A percentile compares a stretch with the other conserved stretches of the same genome.
These are phyloP conservation scores for Coemansia sp. DNA, from an alignment of 192 early-diverging fungal genomes.

Conservation along the genomic window DNA sequence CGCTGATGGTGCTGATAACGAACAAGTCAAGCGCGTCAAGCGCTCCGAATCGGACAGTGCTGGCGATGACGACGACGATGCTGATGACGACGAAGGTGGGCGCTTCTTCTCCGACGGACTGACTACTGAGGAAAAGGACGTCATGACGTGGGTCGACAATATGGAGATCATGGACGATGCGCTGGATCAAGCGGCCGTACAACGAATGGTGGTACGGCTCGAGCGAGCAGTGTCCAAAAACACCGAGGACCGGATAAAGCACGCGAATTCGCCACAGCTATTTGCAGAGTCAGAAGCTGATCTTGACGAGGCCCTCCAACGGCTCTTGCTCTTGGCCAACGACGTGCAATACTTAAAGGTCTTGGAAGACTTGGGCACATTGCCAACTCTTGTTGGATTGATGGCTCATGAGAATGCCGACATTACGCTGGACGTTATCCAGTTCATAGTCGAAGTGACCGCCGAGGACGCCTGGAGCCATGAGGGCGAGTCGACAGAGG, in stretches of 20 bases:
- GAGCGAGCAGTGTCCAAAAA: slow-evolving; percentile 88
- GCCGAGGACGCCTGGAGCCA: slow-evolving; percentile 84
- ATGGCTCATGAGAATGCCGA: slow-evolving; percentile 94
- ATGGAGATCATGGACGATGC: slow-evolving; percentile 65
- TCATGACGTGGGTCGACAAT: slow-evolving; percentile 84
- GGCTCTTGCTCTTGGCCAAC: slow-evolving; percentile 71
- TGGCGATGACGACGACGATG: slow-evolving; percentile 29
- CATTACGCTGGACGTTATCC: slow-evolving; percentile 81
- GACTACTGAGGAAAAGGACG: slow-evolving; percentile 70
- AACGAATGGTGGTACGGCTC: slow-evolving; percentile 78
- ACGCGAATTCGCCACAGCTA: slow-evolving; percentile 59
- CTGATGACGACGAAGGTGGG: slow-evolving; percentile 74
- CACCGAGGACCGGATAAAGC: slow-evolving; percentile 80
- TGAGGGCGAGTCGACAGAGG: slow-evolving; percentile 61
- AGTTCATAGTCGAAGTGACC: slow-evolving; percentile 87
- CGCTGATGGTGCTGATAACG: background rate
- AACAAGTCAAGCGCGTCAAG: slow-evolving; percentile 5
- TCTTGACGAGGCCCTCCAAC: slow-evolving; percentile 87
- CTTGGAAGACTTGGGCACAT: slow-evolving; percentile 68
- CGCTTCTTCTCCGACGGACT: slow-evolving; percentile 87
- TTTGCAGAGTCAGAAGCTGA: slow-evolving; percentile 97
- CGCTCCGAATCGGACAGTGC: background rate
- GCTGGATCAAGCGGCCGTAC: slow-evolving; percentile 69
- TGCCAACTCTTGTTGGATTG: slow-evolving; percentile 69
- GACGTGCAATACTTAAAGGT: slow-evolving; percentile 74